Percentiles rank a stretch among this genome's conserved stretches.
These are phyloP conservation scores for Colletotrichum zoysiae DNA, from an alignment of 2,329 filamentous ascomycete genomes.

Conservation along the genomic window DNA sequence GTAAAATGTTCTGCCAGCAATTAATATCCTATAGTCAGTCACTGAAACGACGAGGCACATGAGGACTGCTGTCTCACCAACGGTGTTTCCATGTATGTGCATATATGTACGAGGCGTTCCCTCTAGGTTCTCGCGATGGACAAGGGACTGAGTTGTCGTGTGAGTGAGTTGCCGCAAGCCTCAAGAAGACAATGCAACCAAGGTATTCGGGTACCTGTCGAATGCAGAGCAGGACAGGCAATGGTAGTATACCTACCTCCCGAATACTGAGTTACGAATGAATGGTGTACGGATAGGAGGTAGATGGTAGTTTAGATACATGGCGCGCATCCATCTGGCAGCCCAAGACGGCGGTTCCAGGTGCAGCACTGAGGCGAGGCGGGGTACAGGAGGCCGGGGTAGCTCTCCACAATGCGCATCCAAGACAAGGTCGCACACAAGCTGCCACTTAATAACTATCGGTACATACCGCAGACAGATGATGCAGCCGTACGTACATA, in stretches of 20 bases:
- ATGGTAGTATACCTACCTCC: no score
- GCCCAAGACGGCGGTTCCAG: constrained; percentile 16
- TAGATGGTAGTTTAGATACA: no score
- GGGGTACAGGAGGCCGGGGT: constrained; percentile 37
- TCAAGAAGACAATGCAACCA: background rate
- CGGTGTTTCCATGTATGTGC: background rate
- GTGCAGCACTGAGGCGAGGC: constrained; percentile 20
- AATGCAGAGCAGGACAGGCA: background rate
- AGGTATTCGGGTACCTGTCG: no score
- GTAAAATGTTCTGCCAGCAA: background rate
- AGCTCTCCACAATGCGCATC: constrained; percentile 28
- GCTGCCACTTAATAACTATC: background rate
- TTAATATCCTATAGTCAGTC: no score
- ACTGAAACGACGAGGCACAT: background rate
- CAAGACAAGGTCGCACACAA: constrained; percentile 6
- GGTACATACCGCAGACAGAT: no score
- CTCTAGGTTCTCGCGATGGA: background rate
- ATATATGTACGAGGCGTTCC: background rate
- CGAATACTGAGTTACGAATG: no score
- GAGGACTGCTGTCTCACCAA: background rate
- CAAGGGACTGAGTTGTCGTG: no score
- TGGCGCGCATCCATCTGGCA: constrained; percentile 9
- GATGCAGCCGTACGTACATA: no score
- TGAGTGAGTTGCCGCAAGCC: background rate
- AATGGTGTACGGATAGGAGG: no score